Evolutionary conservation across 352 stramenopile species (phyloP), one percentile per base, ranked within the genome.

Genomic region (Saprolegnia diclina): DNA sequence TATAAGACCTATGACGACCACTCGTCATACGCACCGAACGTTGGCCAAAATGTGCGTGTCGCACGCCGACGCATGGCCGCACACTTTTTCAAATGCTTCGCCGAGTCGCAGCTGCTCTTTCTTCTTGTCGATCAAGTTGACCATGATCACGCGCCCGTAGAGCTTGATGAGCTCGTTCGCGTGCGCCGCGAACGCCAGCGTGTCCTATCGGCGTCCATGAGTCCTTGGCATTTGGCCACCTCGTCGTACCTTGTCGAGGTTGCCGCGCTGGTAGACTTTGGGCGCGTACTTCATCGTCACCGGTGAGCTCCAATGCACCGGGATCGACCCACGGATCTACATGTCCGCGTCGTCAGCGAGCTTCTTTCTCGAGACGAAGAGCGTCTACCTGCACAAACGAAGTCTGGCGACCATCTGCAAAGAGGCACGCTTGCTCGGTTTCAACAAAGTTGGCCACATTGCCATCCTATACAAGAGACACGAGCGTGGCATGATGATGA

Each of bases 81-180:
- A 72, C 11, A 77, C 85, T 65, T 88, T 88, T 45, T 97, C 91
- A 76, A 98, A 95, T 10, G 88, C 80, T 56, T 91, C 79, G 45
- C 94, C 96, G 32, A 99, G 75, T 72, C 88, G 81, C 9, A 94
- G 84, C 79, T 98, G 94, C 77, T 98, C 91, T 61, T 87, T 90
- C 76, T 94, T 96, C 77, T 97, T 94, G 74, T 98, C 95, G 56
- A 98, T 93, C 19, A 98, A 79, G 77, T 98, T 98, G 55, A 98
- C 87, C 52, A 97, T 87, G 16, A 95, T 64, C 64, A 97, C 86
- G 56, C 80, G 88, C 13, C 88, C 82, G 61, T 90, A 90, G 0
- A 85, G 73, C 45, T 73, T 65, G 77, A 89, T 90, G 14, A 89
- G 67, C 52, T 89, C 73, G 59, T 88, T 83, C 1, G 79, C 75